A percentile compares a stretch with the other conserved stretches of the same genome.
phyloP scores from a whole-genome alignment of 2,329 filamentous ascomycete genomes.

The Pestalotiopsis sp. region DNA sequence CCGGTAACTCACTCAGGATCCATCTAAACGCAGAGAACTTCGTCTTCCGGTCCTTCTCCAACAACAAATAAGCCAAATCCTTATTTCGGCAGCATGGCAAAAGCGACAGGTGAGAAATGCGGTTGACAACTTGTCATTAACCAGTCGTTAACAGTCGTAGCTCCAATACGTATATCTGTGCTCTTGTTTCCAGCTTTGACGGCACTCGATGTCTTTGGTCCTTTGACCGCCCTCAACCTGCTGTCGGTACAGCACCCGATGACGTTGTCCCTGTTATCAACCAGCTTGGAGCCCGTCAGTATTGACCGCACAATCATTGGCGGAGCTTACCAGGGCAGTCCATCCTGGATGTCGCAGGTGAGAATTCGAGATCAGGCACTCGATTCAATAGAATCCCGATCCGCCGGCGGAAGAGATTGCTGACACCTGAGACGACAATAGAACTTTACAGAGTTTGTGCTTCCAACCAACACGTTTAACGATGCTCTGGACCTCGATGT shows the following conservation, averaged over 20 bases:
- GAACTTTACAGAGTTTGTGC: slow-evolving; percentile 18
- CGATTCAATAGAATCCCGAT: background rate
- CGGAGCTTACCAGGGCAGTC: slow-evolving; percentile 12
- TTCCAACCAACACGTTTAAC: slow-evolving; percentile 23
- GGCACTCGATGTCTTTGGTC: slow-evolving; percentile 30
- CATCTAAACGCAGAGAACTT: no score
- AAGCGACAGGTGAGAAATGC: background rate
- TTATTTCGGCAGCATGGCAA: background rate
- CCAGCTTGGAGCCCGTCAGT: slow-evolving; percentile 21
- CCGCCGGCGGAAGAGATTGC: background rate
- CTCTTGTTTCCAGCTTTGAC: slow-evolving; percentile 28
- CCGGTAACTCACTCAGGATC: no score
- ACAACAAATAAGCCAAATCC: background rate
- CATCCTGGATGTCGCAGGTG: slow-evolving; percentile 8
- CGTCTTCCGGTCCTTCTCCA: no score
- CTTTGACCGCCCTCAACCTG: slow-evolving; percentile 26
- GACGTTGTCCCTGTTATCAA: slow-evolving; percentile 25
- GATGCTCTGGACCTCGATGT: slow-evolving; percentile 22
- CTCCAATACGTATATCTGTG: slow-evolving; percentile 24
- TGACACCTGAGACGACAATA: slow-evolving; percentile 3
- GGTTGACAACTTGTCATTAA: background rate
- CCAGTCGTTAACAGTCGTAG: background rate
- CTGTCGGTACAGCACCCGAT: slow-evolving; percentile 22
- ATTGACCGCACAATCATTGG: slow-evolving; percentile 21
- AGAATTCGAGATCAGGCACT: background rate